These are phyloP conservation scores for Pyracantha coccinea DNA, from an alignment of 331 rosid genomes.

Conservation along the genomic window DNA sequence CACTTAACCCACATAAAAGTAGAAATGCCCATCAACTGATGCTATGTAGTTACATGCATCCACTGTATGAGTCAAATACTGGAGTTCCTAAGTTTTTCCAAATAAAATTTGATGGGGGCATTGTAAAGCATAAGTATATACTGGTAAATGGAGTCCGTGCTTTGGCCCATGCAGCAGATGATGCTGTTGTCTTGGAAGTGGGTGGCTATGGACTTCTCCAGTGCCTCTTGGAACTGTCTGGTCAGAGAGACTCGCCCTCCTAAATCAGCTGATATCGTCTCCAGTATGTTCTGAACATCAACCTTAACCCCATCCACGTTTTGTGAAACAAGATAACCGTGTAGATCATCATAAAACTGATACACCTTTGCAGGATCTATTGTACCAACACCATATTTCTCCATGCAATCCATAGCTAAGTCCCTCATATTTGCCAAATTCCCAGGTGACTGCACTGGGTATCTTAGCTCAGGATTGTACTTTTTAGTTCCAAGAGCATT, in stretches of 20 bases:
- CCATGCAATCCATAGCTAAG: conserved; percentile 28
- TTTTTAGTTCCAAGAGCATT: conserved; percentile 24
- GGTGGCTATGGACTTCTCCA: conserved; percentile 28
- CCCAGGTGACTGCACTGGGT: conserved; percentile 34
- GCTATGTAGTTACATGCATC: background rate
- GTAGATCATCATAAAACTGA: conserved; percentile 32
- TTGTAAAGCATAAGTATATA: conserved; percentile 9
- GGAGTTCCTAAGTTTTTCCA: background rate
- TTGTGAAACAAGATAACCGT: conserved; percentile 29
- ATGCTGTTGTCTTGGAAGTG: conserved; percentile 35
- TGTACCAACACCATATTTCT: conserved; percentile 22
- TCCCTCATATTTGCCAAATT: conserved; percentile 29
- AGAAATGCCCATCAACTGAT: background rate
- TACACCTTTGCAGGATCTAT: conserved; percentile 25
- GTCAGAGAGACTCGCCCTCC: conserved; percentile 35
- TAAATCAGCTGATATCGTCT: conserved; percentile 20
- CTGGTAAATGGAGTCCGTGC: conserved; percentile 37
- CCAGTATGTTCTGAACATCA: conserved; percentile 36
- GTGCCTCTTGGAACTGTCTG: conserved; percentile 28
- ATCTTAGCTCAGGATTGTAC: conserved; percentile 20
- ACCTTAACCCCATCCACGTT: conserved; percentile 36
- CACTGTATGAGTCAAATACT: background rate
- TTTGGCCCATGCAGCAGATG: conserved; percentile 39
- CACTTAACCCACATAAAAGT: background rate
- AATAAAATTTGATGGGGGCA: background rate